These are phyloP conservation scores for Xylariaceae sp. DNA, from an alignment of 2,329 filamentous ascomycete species.

Conservation along the genomic window DNA sequence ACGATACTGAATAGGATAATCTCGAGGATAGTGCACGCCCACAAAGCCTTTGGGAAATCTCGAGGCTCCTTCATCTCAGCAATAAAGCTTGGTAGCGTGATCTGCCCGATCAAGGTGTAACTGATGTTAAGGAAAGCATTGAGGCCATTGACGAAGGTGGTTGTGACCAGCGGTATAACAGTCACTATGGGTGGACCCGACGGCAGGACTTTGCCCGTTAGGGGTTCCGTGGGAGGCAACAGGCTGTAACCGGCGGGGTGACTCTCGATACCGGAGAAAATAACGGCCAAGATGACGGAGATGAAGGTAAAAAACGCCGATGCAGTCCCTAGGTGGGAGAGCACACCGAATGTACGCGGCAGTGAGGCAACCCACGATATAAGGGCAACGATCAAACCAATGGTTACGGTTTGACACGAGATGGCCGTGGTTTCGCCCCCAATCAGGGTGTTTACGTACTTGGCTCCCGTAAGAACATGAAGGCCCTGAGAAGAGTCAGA, in stretches of 20 bases:
- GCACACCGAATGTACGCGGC: slow-evolving; percentile 76
- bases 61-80: slow-evolving; percentile 80
- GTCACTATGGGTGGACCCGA: slow-evolving; percentile 64
- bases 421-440: slow-evolving; percentile 56
- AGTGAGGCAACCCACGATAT: slow-evolving; percentile 76
- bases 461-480: slow-evolving; percentile 78
- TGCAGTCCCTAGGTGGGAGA: slow-evolving; percentile 72
- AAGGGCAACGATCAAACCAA: slow-evolving; percentile 68
- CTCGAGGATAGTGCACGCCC: slow-evolving; percentile 84
- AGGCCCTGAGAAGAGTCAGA: slow-evolving; percentile 50
- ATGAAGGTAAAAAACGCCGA: slow-evolving; percentile 88
- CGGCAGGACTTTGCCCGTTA: slow-evolving; percentile 23
- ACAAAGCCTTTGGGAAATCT: slow-evolving; percentile 90
- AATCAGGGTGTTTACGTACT: slow-evolving; percentile 88
- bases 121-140: slow-evolving; percentile 92
- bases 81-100: slow-evolving; percentile 90
- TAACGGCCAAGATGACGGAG: slow-evolving; percentile 76
- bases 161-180: slow-evolving; percentile 62
- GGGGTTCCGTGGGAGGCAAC: slow-evolving; percentile 33
- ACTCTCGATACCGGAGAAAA: slow-evolving; percentile 73
- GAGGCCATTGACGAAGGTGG: slow-evolving; percentile 77
- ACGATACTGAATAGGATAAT: slow-evolving; percentile 81
- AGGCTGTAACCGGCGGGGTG: slow-evolving; percentile 65
- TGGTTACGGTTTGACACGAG: slow-evolving; percentile 70
- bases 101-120: slow-evolving; percentile 95